Evolutionary conservation across 179 eudicot genomes (phyloP), one percentile per base, ranked within the genome.

Genomic region (Silene noctiflora): DNA sequence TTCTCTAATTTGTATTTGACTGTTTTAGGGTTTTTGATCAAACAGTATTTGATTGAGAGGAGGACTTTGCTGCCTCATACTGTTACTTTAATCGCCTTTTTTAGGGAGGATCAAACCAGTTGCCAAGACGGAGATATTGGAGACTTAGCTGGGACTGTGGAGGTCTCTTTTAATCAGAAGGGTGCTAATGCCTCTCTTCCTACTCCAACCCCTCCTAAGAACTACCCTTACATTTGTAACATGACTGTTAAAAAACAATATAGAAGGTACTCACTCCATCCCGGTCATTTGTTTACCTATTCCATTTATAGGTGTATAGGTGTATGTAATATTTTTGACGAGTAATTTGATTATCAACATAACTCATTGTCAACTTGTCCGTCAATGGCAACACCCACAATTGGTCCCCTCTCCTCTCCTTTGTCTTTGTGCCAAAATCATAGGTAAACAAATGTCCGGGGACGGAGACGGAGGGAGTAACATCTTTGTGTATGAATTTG

Each of bases 121-220:
- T n/a, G 20, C 20, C 19, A 19, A 5, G 74, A 39, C 4, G 44
- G 78, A 11, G 87, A 90, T 51, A 2, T 35, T 65, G 86, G 82
- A 13, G 82, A 85, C 67, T 64, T 93, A 64, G 96, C 89, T 16
- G 98, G 97, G 66, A 92, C 95, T 63, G 96, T 91, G 51, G 96
- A 94, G 72, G 77, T 94, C 21, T 85, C 78, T 27, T 93, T 93
- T 82, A 84, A 93, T 74, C 59, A 75, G 20, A 83, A 63, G 83
- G 97, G 97, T 22, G 93, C 97, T 67, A 93, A 88, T 88, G 84
- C 83, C 75, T 74, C 85, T 46, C 90, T 91, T 64, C 95, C 97
- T 12, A 84, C 97, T 0, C 97, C 97, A 7, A 81, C 81, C 2
- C 88, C 97, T 16, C 97, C 99, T 12, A 89, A 81, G 73, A 79